Percentiles rank a stretch among this genome's conserved stretches.
phyloP scores from a whole-genome alignment of 2,329 filamentous ascomycete species.

The Scytalidium sp. region DNA sequence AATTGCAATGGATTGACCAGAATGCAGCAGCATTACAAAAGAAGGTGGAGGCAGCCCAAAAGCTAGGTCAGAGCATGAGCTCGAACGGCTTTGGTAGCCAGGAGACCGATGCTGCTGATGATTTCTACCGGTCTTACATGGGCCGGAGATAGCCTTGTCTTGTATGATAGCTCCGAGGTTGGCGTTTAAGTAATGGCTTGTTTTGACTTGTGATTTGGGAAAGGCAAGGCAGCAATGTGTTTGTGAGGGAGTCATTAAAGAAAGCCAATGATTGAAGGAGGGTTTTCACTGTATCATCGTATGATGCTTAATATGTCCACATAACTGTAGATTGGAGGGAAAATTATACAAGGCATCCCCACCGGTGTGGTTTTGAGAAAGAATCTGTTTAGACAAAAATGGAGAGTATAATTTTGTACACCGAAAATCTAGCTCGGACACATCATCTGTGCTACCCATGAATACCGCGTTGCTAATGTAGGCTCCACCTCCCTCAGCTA shows the following conservation, averaged over 20 bases:
- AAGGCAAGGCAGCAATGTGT: slow-evolving; percentile 14
- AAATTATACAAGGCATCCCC: not conserved
- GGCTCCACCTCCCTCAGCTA: slow-evolving; percentile 4
- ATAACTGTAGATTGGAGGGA: not conserved
- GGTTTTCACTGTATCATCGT: not conserved
- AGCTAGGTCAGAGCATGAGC: slow-evolving; percentile 64
- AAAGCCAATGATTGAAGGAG: not conserved
- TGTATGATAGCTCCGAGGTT: slow-evolving; percentile 12
- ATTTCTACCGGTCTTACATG: slow-evolving; percentile 88
- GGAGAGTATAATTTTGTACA: not conserved
- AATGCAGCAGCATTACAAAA: slow-evolving; percentile 77
- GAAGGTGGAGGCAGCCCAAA: slow-evolving; percentile 81
- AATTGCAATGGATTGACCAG: slow-evolving; percentile 90
- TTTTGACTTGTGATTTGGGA: slow-evolving; percentile 14
- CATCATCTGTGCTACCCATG: not conserved
- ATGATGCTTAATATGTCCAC: not conserved
- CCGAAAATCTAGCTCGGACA: not conserved
- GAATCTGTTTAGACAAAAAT: not conserved
- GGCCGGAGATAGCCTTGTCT: slow-evolving; percentile 55
- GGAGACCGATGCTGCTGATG: slow-evolving; percentile 74
- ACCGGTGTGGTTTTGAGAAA: not conserved
- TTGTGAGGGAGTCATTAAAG: slow-evolving; percentile 7
- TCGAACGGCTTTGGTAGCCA: slow-evolving; percentile 51
- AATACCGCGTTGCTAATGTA: not conserved
- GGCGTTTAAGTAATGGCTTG: slow-evolving; percentile 22